phyloP scores from a whole-genome alignment of 2,329 filamentous ascomycete species.

The Pezicula radicicola region DNA sequence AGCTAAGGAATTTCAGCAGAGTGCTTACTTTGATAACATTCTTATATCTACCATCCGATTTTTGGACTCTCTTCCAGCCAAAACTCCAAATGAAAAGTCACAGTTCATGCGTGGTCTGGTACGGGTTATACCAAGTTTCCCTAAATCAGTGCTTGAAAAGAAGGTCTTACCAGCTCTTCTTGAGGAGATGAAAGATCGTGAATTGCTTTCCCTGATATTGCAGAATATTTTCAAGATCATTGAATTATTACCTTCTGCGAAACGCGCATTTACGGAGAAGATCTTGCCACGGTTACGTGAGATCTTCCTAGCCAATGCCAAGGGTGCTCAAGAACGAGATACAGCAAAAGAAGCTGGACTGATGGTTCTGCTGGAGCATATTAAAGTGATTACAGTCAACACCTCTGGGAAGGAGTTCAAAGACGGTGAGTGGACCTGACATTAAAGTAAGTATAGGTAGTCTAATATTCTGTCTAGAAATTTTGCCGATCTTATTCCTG shows the following conservation, averaged over 20 bases:
- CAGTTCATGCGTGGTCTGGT: slow-evolving; percentile 87
- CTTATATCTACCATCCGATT: slow-evolving; percentile 96
- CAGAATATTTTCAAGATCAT: slow-evolving; percentile 93
- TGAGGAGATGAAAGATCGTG: slow-evolving; percentile 91
- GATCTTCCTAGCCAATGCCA: slow-evolving; percentile 67
- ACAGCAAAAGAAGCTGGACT: slow-evolving; percentile 82
- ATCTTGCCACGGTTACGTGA: slow-evolving; percentile 83
- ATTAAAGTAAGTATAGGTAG: slow-evolving; percentile 2
- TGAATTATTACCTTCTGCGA: slow-evolving; percentile 71
- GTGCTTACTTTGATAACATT: slow-evolving; percentile 95
- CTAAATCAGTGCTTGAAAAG: slow-evolving; percentile 89
- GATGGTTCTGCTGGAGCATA: slow-evolving; percentile 86
- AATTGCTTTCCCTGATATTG: slow-evolving; percentile 79
- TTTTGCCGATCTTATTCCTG: slow-evolving; percentile 79
- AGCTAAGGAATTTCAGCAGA: slow-evolving; percentile 89
- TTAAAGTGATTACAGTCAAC: slow-evolving; percentile 72
- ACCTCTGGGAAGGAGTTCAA: slow-evolving; percentile 92
- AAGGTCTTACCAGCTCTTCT: slow-evolving; percentile 86
- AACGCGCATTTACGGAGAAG: slow-evolving; percentile 77
- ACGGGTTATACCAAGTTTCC: slow-evolving; percentile 87
- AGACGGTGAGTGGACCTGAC: slow-evolving; percentile 58
- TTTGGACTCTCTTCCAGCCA: slow-evolving; percentile 84
- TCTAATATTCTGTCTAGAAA: slow-evolving; percentile 51
- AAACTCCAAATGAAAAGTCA: slow-evolving; percentile 86
- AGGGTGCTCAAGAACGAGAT: slow-evolving; percentile 66